A percentile compares a stretch with the other conserved stretches of the same genome.
These are phyloP conservation scores for Hygrocybe coccinea DNA, from an alignment of 768 basidiomycete species.

Conservation along the genomic window DNA sequence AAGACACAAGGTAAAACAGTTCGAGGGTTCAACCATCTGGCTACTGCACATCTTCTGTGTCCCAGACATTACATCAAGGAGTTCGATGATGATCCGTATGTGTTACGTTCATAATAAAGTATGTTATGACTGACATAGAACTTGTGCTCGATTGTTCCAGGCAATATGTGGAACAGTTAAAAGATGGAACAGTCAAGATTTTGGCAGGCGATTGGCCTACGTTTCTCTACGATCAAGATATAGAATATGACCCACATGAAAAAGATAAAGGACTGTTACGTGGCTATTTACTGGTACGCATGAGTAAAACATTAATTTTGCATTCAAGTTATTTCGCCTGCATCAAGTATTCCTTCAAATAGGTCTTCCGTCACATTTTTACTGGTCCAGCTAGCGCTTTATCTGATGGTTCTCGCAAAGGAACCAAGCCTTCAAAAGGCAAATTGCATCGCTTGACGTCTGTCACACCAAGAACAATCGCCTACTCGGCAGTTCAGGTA, in stretches of 20 bases:
- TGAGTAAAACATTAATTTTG: neutral
- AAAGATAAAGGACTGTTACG: conserved; percentile 3
- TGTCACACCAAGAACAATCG: no score
- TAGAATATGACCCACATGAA: conserved; percentile 3
- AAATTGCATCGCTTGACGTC: neutral
- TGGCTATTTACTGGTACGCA: conserved; percentile 4
- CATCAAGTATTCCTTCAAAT: neutral
- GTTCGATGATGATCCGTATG: conserved; percentile 1
- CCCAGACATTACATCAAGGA: neutral
- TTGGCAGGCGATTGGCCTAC: neutral
- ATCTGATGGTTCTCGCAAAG: neutral
- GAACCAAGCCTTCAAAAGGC: conserved; percentile 2
- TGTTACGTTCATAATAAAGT: neutral
- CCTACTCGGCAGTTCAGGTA: no score
- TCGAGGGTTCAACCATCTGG: conserved; percentile 1
- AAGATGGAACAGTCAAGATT: conserved; percentile 1
- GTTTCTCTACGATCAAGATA: conserved; percentile 8
- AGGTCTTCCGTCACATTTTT: conserved; percentile 8
- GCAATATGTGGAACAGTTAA: conserved; percentile 2
- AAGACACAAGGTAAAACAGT: neutral
- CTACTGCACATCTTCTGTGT: conserved; percentile 1
- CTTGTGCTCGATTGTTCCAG: neutral
- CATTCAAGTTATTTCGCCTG: neutral
- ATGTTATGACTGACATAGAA: neutral
- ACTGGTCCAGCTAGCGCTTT: conserved; percentile 3